Conservation (phyloP, 305 asterid genomes). For the Fraxinus paxiana region DNA sequence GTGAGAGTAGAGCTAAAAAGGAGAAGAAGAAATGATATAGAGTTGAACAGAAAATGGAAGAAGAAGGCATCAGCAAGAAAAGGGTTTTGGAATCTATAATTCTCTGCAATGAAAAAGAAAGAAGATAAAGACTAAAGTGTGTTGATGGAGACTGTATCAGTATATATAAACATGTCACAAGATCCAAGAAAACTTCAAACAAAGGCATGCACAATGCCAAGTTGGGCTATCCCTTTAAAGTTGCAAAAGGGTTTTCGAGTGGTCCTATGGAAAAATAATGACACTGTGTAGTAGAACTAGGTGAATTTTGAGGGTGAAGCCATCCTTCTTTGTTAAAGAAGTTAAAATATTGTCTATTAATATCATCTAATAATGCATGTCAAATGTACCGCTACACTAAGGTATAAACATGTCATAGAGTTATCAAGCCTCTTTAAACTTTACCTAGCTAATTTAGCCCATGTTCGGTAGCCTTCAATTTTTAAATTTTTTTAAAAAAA, state of each 20-base stretch:
- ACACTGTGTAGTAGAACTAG: background rate
- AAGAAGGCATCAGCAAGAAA: background rate
- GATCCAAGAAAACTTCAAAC: constrained; percentile 19
- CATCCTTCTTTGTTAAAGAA: too few relatives aligned
- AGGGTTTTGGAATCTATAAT: constrained; percentile 16
- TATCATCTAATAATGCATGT: too few relatives aligned
- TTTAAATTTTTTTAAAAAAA: too few relatives aligned
- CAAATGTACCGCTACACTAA: too few relatives aligned
- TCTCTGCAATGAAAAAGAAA: constrained; percentile 24
- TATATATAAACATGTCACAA: background rate
- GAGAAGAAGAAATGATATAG: background rate
- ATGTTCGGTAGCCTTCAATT: too few relatives aligned
- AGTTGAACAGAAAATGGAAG: background rate
- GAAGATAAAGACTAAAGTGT: constrained; percentile 18
- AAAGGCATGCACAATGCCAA: background rate
- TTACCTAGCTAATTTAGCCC: background rate
- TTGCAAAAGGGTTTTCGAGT: constrained; percentile 6
- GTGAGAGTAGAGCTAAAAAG: background rate
- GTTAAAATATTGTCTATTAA: background rate
- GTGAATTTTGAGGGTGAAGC: background rate
- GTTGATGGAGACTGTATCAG: constrained; percentile 1
- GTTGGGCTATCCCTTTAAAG: constrained; percentile 16
- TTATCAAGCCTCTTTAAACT: background rate
- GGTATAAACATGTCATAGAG: background rate
- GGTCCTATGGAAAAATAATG: constrained; percentile 12